Evolutionary conservation across 108 stramenopile species (phyloP).

Genomic region (Skeletonema potamos): DNA sequence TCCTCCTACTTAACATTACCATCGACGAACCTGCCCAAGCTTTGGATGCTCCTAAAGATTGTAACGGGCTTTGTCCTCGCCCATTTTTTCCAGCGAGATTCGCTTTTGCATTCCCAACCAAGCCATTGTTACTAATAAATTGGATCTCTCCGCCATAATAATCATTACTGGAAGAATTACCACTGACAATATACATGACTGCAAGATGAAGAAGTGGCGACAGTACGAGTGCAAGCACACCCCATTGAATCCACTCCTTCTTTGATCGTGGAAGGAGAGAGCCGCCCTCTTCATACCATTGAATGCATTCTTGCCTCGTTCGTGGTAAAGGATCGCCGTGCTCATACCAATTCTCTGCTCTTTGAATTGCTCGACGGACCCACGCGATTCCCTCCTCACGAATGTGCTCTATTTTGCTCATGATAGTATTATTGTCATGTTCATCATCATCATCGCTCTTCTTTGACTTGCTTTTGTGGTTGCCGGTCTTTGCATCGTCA

Average conservation of each 20-base stretch:
- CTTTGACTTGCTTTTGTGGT: background rate
- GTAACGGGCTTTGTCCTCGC: background rate
- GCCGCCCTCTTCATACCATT: conserved; percentile 22
- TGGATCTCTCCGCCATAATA: conserved; percentile 25
- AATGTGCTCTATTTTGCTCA: background rate
- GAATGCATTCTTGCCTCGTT: conserved; percentile 5
- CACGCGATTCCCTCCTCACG: background rate
- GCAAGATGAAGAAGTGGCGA: conserved; percentile 8
- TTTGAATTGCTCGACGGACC: background rate
- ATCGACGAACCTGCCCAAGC: conserved; percentile 26
- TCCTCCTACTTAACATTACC: conserved; percentile 37
- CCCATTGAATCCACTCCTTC: conserved; percentile 17
- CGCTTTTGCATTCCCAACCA: background rate
- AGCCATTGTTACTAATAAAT: background rate
- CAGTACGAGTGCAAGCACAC: conserved; percentile 15
- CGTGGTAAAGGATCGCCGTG: background rate
- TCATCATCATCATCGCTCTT: background rate
- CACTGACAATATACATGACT: background rate
- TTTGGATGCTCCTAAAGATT: background rate
- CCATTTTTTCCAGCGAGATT: background rate
- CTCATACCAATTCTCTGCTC: background rate
- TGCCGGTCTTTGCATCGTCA: background rate
- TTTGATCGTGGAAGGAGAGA: conserved; percentile 8
- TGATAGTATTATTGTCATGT: background rate
- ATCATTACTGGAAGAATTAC: background rate